These are phyloP conservation scores for Torulaspora gathmanii DNA, from an alignment of 805 yeast species.

Conservation along the genomic window DNA sequence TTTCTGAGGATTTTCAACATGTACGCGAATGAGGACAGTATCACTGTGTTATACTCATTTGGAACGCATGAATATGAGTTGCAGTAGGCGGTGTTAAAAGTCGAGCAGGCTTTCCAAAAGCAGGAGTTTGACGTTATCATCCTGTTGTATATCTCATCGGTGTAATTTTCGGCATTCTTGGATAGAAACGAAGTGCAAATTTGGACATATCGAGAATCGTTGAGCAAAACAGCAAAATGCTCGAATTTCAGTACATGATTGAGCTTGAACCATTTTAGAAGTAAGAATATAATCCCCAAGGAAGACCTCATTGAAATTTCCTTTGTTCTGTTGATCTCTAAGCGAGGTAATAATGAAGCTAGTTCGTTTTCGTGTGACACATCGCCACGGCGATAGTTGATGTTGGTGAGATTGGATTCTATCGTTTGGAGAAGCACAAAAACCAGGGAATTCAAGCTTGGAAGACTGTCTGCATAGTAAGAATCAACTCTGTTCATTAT, in stretches of 20 bases:
- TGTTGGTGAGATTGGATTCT: slow-evolving; percentile 43
- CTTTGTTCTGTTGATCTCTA: slow-evolving; percentile 56
- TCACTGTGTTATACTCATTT: slow-evolving; percentile 7
- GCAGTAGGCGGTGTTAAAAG: slow-evolving; percentile 13
- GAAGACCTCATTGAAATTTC: slow-evolving; percentile 59
- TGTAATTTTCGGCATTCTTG: slow-evolving; percentile 28
- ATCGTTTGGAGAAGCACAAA: slow-evolving; percentile 61
- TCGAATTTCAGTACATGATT: slow-evolving; percentile 78
- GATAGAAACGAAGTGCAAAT: slow-evolving; percentile 26
- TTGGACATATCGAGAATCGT: slow-evolving; percentile 59
- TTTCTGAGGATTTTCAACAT: slow-evolving; percentile 50
- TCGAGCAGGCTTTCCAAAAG: slow-evolving; percentile 32
- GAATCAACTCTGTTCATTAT: slow-evolving; percentile 52
- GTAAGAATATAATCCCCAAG: slow-evolving; percentile 46
- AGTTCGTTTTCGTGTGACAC: slow-evolving; percentile 10
- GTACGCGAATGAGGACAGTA: slow-evolving; percentile 24
- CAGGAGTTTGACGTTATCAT: slow-evolving; percentile 18
- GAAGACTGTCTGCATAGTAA: slow-evolving; percentile 51
- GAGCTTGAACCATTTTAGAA: slow-evolving; percentile 73
- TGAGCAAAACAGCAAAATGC: slow-evolving; percentile 62
- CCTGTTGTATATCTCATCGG: slow-evolving; percentile 33
- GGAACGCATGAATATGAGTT: slow-evolving; percentile 2
- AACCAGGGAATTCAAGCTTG: slow-evolving; percentile 58
- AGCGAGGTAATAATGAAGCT: slow-evolving; percentile 27
- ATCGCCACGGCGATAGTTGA: slow-evolving; percentile 20